Evolutionary conservation across 1,284 basidiomycete genomes (phyloP), one percentile per base, ranked within the genome.

Genomic region (Schizophyllum commune): DNA sequence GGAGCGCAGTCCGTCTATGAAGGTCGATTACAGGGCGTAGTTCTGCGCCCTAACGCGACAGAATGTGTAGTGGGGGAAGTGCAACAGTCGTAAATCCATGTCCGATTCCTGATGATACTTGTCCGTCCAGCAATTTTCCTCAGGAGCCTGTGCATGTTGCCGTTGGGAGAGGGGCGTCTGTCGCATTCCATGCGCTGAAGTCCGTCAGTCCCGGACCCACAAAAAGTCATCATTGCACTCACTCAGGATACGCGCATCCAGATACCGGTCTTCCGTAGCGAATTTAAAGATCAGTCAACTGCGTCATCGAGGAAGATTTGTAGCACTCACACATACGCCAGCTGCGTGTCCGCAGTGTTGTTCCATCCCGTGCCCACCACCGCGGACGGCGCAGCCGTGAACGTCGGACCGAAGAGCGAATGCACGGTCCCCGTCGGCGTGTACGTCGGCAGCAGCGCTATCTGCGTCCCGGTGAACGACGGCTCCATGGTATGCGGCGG

Each of bases 301-400:
- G 34, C 32, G 47, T 53, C 52, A 34, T 22, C 7, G 9, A 47
- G 17, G 2, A 9, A 9, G 8, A 11, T 2, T 13, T 13, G 9
- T 17, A 56, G 34, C 13, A 70, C 77, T 62, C 67, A 78, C 77
- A 78, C 77, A 67, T 71, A 78, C 9, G 76, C 77, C 17, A 68
- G 67, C 17, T 74, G 19, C 32, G 73, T 84, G 70, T 91, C 92
- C 22, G 77, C 73, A 1, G 86, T 66, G 70, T 94, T 90, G 61
- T 76, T 74, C 94, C 94, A 97, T 47, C 93, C 94, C 64, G 75
- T 81, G 9, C 93, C 94, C 0, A 80, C 81, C 27, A 69, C 71
- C 34, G 75, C 81, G 15, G 77, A 80, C 21, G 73, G 66, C 33
- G 75, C 74, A 13, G 71, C 64, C 4, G 65, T 68, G 69, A 84